Evolutionary conservation across 306 rosid species (phyloP).

Genomic region (Malus orientalis): DNA sequence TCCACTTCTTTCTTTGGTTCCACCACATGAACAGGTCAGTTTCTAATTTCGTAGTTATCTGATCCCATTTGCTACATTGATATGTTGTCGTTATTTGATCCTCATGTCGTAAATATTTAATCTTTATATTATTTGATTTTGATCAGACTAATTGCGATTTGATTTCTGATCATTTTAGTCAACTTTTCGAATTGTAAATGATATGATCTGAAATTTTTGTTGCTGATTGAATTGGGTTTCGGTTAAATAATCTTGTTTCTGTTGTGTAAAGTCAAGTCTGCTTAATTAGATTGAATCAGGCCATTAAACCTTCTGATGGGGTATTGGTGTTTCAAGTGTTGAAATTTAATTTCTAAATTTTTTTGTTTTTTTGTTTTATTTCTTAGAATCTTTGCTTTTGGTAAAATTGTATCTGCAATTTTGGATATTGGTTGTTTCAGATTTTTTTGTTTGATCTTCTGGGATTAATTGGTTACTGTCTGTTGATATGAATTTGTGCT

Average conservation of each 20-base stretch:
- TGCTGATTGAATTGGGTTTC: constrained; percentile 1
- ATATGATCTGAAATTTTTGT: not conserved
- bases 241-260: not conserved
- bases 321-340: not conserved
- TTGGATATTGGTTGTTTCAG: not conserved
- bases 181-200: not conserved
- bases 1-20: constrained; percentile 1
- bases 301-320: not conserved
- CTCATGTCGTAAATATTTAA: too few relatives aligned
- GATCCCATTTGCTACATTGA: too few relatives aligned
- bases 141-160: too few relatives aligned
- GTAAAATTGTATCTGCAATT: not conserved
- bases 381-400: not conserved
- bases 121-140: too few relatives aligned
- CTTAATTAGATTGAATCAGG: not conserved
- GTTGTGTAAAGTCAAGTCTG: not conserved
- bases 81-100: too few relatives aligned
- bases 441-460: not conserved
- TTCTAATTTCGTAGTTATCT: not conserved
- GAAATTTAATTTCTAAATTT: not conserved
- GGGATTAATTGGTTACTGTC: not conserved
- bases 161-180: too few relatives aligned
- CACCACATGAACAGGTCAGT: constrained; percentile 28
- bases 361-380: not conserved
- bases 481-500: not conserved